phyloP scores from a whole-genome alignment of 768 basidiomycete species.

The Crepidotus variabilis region DNA sequence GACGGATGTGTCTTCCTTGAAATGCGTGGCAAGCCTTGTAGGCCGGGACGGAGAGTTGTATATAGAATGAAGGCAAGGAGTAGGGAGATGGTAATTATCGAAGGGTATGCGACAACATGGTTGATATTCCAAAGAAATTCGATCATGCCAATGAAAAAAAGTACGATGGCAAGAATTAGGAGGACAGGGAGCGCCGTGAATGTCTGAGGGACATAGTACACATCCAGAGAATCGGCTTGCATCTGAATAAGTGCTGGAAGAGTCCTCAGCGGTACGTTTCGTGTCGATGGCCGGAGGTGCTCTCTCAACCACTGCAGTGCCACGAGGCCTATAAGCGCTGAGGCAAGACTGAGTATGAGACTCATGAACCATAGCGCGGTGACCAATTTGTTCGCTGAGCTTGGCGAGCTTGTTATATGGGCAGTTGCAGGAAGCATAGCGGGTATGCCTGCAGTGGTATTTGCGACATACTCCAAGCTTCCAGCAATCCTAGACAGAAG shows the following conservation, averaged over 20 bases:
- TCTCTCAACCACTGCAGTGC: constrained; percentile 22
- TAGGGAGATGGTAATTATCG: constrained; percentile 10
- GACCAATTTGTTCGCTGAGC: constrained; percentile 5
- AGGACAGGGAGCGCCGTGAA: constrained; percentile 20
- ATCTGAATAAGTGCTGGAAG: constrained; percentile 17
- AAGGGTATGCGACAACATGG: constrained; percentile 12
- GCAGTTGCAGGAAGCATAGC: background rate
- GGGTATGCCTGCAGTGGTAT: background rate
- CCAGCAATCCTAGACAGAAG: constrained; percentile 4
- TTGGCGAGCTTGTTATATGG: background rate
- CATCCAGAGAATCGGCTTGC: constrained; percentile 17
- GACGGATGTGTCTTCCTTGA: background rate
- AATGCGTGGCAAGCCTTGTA: constrained; percentile 4
- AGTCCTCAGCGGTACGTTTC: constrained; percentile 6
- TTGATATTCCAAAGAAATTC: constrained; percentile 18
- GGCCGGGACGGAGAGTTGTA: constrained; percentile 13
- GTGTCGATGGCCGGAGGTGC: constrained; percentile 9
- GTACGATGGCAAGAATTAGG: constrained; percentile 18
- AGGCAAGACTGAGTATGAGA: constrained; percentile 17
- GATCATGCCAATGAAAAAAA: constrained; percentile 23
- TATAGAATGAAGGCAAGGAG: constrained; percentile 12
- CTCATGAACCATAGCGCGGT: constrained; percentile 19
- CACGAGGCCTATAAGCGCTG: constrained; percentile 20
- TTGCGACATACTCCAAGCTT: constrained; percentile 9
- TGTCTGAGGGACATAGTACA: constrained; percentile 19